A percentile compares a stretch with the other conserved stretches of the same genome.
Evolutionary conservation across 2,329 filamentous ascomycete genomes (phyloP).

Genomic region (Pestalotiopsis fici): DNA sequence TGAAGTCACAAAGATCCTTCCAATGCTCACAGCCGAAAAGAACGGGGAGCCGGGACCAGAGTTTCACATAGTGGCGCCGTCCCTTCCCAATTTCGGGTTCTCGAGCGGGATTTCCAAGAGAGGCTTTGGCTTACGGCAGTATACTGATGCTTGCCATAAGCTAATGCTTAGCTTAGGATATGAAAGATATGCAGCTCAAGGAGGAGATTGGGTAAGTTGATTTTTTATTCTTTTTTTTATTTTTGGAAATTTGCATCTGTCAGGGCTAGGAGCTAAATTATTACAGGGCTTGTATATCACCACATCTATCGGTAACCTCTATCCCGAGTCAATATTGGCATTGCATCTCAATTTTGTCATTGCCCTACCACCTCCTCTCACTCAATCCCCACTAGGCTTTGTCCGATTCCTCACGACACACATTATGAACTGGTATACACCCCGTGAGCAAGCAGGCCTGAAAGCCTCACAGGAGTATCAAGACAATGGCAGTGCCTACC

Average conservation of each 20-base stretch:
- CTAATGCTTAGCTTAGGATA: slow-evolving; percentile 34
- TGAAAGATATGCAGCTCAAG: slow-evolving; percentile 20
- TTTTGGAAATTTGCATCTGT: neutral
- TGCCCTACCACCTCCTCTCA: slow-evolving; percentile 2
- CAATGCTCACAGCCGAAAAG: neutral
- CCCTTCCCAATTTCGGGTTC: slow-evolving; percentile 37
- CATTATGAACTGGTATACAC: slow-evolving; percentile 13
- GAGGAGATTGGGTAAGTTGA: slow-evolving; percentile 11
- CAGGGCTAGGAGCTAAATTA: neutral
- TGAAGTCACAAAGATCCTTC: neutral
- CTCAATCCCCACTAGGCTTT: slow-evolving; percentile 3
- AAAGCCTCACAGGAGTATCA: slow-evolving; percentile 16
- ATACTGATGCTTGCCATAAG: slow-evolving; percentile 28
- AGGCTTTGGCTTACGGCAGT: slow-evolving; percentile 27
- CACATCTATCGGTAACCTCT: slow-evolving; percentile 6
- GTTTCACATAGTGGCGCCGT: slow-evolving; percentile 37
- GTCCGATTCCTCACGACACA: slow-evolving; percentile 8
- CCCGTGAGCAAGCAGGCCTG: slow-evolving; percentile 16
- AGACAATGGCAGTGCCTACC: slow-evolving; percentile 1
- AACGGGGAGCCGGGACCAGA: slow-evolving; percentile 15
- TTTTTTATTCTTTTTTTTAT: too few relatives aligned
- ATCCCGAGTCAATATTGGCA: slow-evolving; percentile 12
- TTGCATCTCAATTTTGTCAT: slow-evolving; percentile 15
- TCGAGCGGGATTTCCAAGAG: slow-evolving; percentile 25
- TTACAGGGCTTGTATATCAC: slow-evolving; percentile 12